phyloP scores from a whole-genome alignment of 352 stramenopile species.

The Pythium pyrilobum region DNA sequence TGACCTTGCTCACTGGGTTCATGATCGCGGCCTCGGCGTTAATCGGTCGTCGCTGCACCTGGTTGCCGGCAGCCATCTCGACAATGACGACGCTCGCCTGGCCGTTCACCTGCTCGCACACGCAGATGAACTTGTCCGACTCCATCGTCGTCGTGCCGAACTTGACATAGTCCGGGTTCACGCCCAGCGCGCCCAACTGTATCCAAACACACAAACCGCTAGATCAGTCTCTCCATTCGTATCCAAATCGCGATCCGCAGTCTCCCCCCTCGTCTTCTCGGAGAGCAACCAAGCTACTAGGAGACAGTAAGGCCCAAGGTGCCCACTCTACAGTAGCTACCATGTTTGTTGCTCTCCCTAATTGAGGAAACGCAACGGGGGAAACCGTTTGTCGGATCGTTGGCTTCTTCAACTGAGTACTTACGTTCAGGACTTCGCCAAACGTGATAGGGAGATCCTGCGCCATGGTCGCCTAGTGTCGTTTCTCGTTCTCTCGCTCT shows the following conservation, averaged over 20 bases:
- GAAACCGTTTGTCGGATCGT: too few species aligned
- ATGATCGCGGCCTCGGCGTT: constrained; percentile 99
- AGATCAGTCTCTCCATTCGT: constrained; percentile 3
- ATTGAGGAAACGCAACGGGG: too few species aligned
- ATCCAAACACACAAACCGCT: constrained; percentile 13
- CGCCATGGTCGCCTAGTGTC: constrained; percentile 43
- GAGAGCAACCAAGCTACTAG: too few species aligned
- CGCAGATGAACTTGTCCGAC: constrained; percentile 96
- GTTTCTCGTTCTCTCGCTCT: constrained; percentile 1
- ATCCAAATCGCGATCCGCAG: too few species aligned
- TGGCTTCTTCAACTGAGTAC: too few species aligned
- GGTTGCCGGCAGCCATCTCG: constrained; percentile 86
- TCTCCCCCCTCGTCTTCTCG: too few species aligned
- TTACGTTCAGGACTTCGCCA: constrained; percentile 88
- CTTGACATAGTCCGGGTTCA: constrained; percentile 91
- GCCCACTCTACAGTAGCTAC: too few species aligned
- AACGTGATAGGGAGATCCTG: constrained; percentile 89
- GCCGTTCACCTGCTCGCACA: constrained; percentile 89
- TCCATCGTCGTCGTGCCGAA: constrained; percentile 95
- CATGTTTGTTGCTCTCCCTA: too few species aligned
- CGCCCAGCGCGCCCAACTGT: constrained; percentile 80
- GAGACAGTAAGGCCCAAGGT: too few species aligned
- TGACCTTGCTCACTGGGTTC: constrained; percentile 96
- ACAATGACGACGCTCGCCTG: constrained; percentile 90
- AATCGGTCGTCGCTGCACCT: constrained; percentile 93